Conservation (phyloP, 2,329 filamentous ascomycete genomes). For the Purpureocillium lavendulum region DNA sequence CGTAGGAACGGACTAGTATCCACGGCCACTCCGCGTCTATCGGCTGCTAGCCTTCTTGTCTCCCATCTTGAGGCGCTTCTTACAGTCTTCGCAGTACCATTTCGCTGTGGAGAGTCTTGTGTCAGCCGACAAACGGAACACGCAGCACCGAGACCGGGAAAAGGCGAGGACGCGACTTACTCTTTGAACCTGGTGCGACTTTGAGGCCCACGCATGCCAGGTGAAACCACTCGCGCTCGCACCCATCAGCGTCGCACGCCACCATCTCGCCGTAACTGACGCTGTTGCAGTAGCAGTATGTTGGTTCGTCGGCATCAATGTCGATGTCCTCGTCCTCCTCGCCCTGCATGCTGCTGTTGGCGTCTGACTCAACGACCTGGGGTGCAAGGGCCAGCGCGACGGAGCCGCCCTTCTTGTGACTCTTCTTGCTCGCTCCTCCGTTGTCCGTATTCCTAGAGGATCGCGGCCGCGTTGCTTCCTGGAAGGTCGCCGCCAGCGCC, state of each 20-base stretch:
- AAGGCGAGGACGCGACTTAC: constrained; percentile 37
- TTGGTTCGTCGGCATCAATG: constrained; percentile 62
- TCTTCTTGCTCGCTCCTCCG: constrained; percentile 42
- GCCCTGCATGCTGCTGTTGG: constrained; percentile 31
- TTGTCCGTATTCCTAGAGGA: constrained; percentile 39
- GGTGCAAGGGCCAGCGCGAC: constrained; percentile 28
- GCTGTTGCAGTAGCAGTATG: constrained; percentile 73
- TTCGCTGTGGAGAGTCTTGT: constrained; percentile 44
- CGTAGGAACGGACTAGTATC: neutral
- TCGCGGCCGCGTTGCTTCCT: constrained; percentile 46
- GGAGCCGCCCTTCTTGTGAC: constrained; percentile 48
- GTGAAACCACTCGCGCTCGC: constrained; percentile 76
- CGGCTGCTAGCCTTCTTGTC: constrained; percentile 44
- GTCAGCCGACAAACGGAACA: constrained; percentile 20
- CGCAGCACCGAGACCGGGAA: no score
- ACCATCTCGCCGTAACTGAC: constrained; percentile 83
- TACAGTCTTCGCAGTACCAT: constrained; percentile 78
- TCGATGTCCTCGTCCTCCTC: constrained; percentile 40
- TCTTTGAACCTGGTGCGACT: constrained; percentile 67
- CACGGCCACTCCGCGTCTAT: constrained; percentile 16
- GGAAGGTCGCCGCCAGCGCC: constrained; percentile 45
- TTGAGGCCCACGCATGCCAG: constrained; percentile 72
- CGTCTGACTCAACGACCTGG: constrained; percentile 21
- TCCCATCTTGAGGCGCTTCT: constrained; percentile 51
- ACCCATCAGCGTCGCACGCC: constrained; percentile 66